These are phyloP conservation scores for Colletotrichum lini DNA, from an alignment of 2,329 filamentous ascomycete species.

Conservation along the genomic window DNA sequence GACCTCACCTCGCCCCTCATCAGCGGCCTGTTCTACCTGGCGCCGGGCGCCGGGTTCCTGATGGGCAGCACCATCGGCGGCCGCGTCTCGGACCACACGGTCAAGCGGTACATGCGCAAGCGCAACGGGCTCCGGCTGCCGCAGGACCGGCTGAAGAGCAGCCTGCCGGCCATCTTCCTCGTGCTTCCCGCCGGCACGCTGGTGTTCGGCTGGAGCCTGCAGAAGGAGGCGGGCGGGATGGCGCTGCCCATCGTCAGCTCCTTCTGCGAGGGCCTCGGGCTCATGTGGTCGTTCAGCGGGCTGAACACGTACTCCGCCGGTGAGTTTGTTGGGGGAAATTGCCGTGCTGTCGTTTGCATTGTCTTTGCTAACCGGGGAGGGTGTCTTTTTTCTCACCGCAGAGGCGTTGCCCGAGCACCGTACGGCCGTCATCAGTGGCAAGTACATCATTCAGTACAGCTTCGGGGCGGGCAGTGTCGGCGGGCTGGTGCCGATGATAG, in stretches of 20 bases:
- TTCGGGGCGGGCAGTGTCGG: constrained; percentile 61
- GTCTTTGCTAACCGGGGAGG: too few species aligned
- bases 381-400: not conserved
- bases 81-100: constrained; percentile 75
- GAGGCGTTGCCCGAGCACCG: constrained; percentile 41
- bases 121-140: constrained; percentile 70
- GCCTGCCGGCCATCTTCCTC: constrained; percentile 71
- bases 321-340: constrained; percentile 37
- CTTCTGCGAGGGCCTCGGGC: constrained; percentile 52
- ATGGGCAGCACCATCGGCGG: constrained; percentile 77
- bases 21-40: constrained; percentile 78
- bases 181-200: constrained; percentile 76
- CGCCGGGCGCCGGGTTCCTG: constrained; percentile 77
- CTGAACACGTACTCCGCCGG: constrained; percentile 58
- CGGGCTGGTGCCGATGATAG: constrained; percentile 65
- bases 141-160: constrained; percentile 77
- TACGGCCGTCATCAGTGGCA: constrained; percentile 43
- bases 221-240: constrained; percentile 51
- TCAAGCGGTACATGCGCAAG: constrained; percentile 71
- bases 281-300: constrained; percentile 56
- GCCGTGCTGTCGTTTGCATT: too few species aligned
- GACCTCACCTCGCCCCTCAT: constrained; percentile 74
- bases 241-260: constrained; percentile 52
- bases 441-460: constrained; percentile 43
- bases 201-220: constrained; percentile 75